Evolutionary conservation across 129 eudicot genomes (phyloP), one percentile per base, ranked within the genome.

Genomic region (Arctium minus): DNA sequence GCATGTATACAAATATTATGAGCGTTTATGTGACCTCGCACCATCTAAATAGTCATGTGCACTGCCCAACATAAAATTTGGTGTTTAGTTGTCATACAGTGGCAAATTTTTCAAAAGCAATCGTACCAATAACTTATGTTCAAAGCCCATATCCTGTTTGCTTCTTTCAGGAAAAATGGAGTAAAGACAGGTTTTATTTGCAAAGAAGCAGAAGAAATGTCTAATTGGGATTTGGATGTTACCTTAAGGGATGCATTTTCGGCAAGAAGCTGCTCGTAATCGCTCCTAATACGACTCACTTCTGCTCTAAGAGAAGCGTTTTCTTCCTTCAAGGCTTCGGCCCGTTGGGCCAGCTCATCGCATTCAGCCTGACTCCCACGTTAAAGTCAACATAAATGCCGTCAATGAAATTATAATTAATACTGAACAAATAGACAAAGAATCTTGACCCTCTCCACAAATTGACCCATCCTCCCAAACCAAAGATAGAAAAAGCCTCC

Each of bases 311-410:
- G 97, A 81, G 90, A 83, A 27, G 89, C 89, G 72, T 94, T 94
- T 86, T 92, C 98, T 80, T 89, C 96, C 65, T 91, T 91, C 72
- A 94, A 89, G 73, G 77, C 75, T 77, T 92, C 97, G 73, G 98
- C 96, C 75, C 94, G 96, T 87, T 90, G 97, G 50, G 94, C 94
- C 87, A 94, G 83, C 89, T 94, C 98, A 53, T 94, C 98, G 64
- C 98, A 94, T 82, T 92, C 97, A 13, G 96, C 97, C 98, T 94
- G 84, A 65, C 29, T 31, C 86, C 76, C 79, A 85, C 44, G 22
- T 17, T 38, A 40, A 35, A 31, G 36, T 44, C 68, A 60, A 60
- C 71, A 10, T 3, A 12, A 30, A 70, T 79, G 6, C 13, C 79
- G 27, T 32, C 31, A 70, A 35, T 60, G 5, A 30, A 50, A 44